Conservation (phyloP, 345 rosid species). For the Reutealis trisperma region DNA sequence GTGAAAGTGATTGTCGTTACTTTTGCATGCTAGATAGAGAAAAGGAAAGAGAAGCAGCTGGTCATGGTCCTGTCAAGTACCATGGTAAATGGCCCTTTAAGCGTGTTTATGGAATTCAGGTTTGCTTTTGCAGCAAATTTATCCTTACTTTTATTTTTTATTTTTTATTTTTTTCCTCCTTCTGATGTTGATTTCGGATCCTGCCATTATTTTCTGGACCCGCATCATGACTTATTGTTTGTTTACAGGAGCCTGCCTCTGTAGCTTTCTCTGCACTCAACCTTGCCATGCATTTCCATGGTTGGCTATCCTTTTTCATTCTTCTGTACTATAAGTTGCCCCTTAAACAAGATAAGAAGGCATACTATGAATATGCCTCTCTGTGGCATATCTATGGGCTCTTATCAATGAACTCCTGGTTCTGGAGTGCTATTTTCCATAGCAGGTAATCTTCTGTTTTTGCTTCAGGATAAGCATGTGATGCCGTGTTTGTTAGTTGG, state of each 20-base stretch:
- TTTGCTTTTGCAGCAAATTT: slow-evolving; percentile 6
- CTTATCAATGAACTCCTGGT: slow-evolving; percentile 77
- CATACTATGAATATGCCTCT: slow-evolving; percentile 71
- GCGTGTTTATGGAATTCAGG: slow-evolving; percentile 85
- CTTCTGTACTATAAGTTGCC: slow-evolving; percentile 81
- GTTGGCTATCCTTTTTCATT: slow-evolving; percentile 87
- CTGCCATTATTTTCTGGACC: neutral
- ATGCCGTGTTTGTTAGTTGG: neutral
- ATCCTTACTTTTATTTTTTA: neutral
- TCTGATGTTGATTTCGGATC: neutral
- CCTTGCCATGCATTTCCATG: slow-evolving; percentile 79
- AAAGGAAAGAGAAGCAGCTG: slow-evolving; percentile 62
- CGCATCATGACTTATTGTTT: slow-evolving; percentile 10
- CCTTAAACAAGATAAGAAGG: slow-evolving; percentile 56
- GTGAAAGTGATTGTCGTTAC: slow-evolving; percentile 62
- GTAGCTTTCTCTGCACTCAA: slow-evolving; percentile 79
- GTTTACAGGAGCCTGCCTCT: slow-evolving; percentile 72
- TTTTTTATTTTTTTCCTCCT: neutral
- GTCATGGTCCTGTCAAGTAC: slow-evolving; percentile 73
- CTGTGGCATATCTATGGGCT: slow-evolving; percentile 74
- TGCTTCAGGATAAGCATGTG: neutral
- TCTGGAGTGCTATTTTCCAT: slow-evolving; percentile 88
- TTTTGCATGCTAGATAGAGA: slow-evolving; percentile 86
- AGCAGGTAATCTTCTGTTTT: slow-evolving; percentile 53
- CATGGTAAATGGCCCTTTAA: slow-evolving; percentile 88